These are phyloP conservation scores for Ascocoryne sarcoides DNA, from an alignment of 2,329 filamentous ascomycete species.

Conservation along the genomic window DNA sequence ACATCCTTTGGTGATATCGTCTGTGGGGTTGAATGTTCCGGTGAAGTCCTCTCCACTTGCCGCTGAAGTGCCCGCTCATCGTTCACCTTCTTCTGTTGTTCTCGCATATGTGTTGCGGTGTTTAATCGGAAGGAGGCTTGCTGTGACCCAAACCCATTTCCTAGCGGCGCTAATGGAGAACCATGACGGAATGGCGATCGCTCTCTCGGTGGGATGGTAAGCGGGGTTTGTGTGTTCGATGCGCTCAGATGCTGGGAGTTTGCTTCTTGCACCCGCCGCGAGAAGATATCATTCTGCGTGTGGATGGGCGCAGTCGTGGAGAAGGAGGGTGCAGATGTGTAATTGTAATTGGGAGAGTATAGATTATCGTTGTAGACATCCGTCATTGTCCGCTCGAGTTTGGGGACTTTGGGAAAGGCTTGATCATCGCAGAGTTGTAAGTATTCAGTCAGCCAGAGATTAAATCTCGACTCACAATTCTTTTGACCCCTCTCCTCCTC, in stretches of 20 bases:
- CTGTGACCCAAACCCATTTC: constrained; percentile 30
- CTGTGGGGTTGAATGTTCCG: constrained; percentile 49
- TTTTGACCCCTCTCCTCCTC: constrained; percentile 42
- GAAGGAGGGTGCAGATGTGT: constrained; percentile 48
- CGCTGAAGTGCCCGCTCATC: constrained; percentile 39
- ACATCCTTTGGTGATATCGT: constrained; percentile 95
- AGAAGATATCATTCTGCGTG: constrained; percentile 53
- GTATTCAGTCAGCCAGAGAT: constrained; percentile 51
- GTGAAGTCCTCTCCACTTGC: constrained; percentile 31
- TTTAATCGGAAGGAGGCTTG: constrained; percentile 35
- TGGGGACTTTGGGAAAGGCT: constrained; percentile 52
- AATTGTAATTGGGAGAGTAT: constrained; percentile 61
- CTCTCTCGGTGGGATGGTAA: constrained; percentile 44
- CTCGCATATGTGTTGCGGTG: constrained; percentile 50
- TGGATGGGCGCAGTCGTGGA: constrained; percentile 33
- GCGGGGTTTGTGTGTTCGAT: constrained; percentile 40
- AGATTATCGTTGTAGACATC: constrained; percentile 79
- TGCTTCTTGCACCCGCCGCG: constrained; percentile 68
- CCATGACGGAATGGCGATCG: constrained; percentile 75
- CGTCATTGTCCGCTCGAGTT: constrained; percentile 78
- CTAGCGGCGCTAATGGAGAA: constrained; percentile 48
- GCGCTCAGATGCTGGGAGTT: constrained; percentile 64
- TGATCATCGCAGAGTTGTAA: constrained; percentile 47
- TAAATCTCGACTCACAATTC: constrained; percentile 42
- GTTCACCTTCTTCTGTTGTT: constrained; percentile 52